These are phyloP conservation scores for Papilionanthe hybrid DNA, from an alignment of 116 monocot genomes.

Conservation along the genomic window DNA sequence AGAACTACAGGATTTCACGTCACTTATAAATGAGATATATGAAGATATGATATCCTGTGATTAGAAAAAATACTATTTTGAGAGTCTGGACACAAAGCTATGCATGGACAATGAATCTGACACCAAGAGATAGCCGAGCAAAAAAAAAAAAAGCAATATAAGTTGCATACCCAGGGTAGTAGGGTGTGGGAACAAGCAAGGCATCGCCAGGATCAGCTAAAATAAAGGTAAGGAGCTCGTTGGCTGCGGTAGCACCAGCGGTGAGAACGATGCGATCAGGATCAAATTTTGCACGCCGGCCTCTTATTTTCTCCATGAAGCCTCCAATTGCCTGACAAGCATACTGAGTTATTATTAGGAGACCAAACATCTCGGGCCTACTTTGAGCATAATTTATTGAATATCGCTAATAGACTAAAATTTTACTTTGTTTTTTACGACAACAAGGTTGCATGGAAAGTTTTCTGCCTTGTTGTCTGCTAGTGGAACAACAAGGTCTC, in stretches of 20 bases:
- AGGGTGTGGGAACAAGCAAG: conserved; percentile 74
- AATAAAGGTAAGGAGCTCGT: conserved; percentile 69
- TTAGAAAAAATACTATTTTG: too few relatives aligned
- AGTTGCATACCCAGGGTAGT: conserved; percentile 59
- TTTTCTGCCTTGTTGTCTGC: too few relatives aligned
- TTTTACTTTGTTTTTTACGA: neutral
- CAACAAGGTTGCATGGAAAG: neutral
- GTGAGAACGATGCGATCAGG: conserved; percentile 58
- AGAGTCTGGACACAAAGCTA: too few relatives aligned
- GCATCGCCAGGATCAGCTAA: conserved; percentile 68
- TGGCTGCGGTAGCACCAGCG: conserved; percentile 73
- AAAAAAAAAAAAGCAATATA: too few relatives aligned
- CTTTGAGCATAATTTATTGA: neutral
- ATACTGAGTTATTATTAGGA: conserved; percentile 15
- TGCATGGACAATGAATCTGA: too few relatives aligned
- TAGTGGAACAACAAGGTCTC: too few relatives aligned
- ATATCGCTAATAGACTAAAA: neutral
- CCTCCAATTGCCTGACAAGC: conserved; percentile 42
- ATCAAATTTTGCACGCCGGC: conserved; percentile 47
- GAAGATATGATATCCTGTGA: too few relatives aligned
- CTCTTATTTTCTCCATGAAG: conserved; percentile 77
- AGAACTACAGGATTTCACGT: too few relatives aligned
- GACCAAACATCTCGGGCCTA: neutral
- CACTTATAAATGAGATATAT: too few relatives aligned
- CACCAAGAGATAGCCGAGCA: too few relatives aligned